phyloP scores from a whole-genome alignment of 2,329 filamentous ascomycete genomes.

The Phaeosphaeria sp. region DNA sequence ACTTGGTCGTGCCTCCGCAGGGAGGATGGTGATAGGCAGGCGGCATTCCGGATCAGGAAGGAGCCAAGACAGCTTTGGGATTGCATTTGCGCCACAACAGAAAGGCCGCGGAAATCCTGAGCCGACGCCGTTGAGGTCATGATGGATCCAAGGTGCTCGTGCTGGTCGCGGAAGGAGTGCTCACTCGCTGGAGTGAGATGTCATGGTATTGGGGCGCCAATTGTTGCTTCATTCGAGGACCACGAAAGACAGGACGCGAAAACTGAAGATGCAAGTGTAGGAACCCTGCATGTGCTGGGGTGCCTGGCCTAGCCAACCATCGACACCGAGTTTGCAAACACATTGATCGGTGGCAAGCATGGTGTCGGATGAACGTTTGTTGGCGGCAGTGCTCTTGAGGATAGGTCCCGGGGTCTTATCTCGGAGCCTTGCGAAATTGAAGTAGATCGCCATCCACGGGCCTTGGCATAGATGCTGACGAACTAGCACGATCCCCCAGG shows the following conservation, averaged over 20 bases:
- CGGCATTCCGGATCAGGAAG: conserved; percentile 23
- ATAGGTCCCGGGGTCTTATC: conserved; percentile 9
- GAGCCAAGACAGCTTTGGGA: conserved; percentile 24
- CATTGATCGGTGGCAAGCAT: conserved; percentile 3
- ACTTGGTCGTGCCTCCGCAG: conserved; percentile 6
- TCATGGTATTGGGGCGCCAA: neutral
- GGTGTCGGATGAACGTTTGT: neutral
- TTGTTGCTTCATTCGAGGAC: neutral
- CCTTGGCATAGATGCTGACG: conserved; percentile 11
- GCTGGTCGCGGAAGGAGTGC: neutral
- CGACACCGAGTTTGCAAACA: neutral
- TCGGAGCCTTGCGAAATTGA: neutral
- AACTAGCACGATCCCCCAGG: neutral
- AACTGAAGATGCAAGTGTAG: neutral
- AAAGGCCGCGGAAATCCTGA: conserved; percentile 3
- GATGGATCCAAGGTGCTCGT: neutral
- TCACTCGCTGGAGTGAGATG: neutral
- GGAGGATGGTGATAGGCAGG: conserved; percentile 13
- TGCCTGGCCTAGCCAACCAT: neutral
- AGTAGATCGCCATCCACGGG: conserved; percentile 6
- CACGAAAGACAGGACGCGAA: neutral
- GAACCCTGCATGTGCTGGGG: conserved; percentile 1
- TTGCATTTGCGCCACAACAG: conserved; percentile 13
- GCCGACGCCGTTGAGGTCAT: conserved; percentile 8
- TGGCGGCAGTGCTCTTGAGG: neutral